These are phyloP conservation scores for Crassisporium funariophilum DNA, from an alignment of 768 basidiomycete species.

Conservation along the genomic window DNA sequence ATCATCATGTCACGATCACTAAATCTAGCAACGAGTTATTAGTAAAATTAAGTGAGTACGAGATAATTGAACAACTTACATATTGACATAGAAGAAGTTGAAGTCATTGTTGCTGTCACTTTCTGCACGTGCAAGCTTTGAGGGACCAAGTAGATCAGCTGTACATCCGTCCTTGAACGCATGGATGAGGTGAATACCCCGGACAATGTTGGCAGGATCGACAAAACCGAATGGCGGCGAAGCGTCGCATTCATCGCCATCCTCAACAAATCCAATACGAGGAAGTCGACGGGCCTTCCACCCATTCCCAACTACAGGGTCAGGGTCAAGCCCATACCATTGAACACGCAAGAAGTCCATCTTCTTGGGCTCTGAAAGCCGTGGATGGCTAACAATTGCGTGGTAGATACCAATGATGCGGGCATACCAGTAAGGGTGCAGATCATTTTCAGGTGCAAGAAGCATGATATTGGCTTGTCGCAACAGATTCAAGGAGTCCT, in stretches of 20 bases:
- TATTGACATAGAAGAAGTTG: slow-evolving; percentile 35
- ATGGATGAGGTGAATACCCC: slow-evolving; percentile 40
- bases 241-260: slow-evolving; percentile 18
- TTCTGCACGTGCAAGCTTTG: slow-evolving; percentile 13
- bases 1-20: slow-evolving; percentile 38
- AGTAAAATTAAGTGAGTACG: neutral
- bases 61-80: slow-evolving; percentile 28
- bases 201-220: slow-evolving; percentile 39
- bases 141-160: slow-evolving; percentile 13
- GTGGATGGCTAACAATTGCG: slow-evolving; percentile 19
- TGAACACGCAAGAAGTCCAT: slow-evolving; percentile 17
- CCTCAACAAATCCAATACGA: slow-evolving; percentile 38
- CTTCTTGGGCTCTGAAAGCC: neutral
- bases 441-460: slow-evolving; percentile 14
- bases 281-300: slow-evolving; percentile 31
- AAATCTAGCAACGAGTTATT: slow-evolving; percentile 25
- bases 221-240: slow-evolving; percentile 44
- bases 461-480: slow-evolving; percentile 36
- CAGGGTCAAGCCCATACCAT: slow-evolving; percentile 21
- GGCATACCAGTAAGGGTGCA: slow-evolving; percentile 33
- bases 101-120: slow-evolving; percentile 30
- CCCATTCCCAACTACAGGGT: slow-evolving; percentile 31
- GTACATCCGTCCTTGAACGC: slow-evolving; percentile 27
- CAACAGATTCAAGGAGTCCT: slow-evolving; percentile 40
- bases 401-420: slow-evolving; percentile 33